phyloP scores from a whole-genome alignment of 306 rosid species.

The Amphicarpaea edgeworthii region DNA sequence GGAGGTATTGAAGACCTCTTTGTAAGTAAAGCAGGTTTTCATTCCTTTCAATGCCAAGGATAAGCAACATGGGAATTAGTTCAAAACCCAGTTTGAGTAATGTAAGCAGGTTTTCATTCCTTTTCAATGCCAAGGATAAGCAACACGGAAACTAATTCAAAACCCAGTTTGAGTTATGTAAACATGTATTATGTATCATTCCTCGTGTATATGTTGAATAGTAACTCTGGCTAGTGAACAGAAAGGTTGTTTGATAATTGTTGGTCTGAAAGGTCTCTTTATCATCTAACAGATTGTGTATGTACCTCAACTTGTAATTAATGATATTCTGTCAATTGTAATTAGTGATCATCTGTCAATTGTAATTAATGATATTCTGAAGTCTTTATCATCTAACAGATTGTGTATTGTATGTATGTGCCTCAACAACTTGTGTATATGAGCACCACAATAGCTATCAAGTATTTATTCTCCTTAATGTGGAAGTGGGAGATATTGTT shows the following conservation, averaged over 20 bases:
- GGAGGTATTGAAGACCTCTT: slow-evolving; percentile 34
- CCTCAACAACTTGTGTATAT: background rate
- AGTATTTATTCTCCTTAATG: background rate
- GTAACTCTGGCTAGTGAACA: slow-evolving; percentile 12
- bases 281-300: too few species aligned
- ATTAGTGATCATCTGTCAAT: background rate
- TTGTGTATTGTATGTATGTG: too few species aligned
- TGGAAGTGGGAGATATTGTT: background rate
- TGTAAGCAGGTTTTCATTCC: background rate
- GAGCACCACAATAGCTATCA: background rate
- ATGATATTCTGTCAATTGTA: too few species aligned
- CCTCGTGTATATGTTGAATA: background rate
- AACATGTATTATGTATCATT: slow-evolving; percentile 7
- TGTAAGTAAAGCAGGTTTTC: slow-evolving; percentile 21
- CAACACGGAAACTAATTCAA: slow-evolving; percentile 27
- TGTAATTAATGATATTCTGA: background rate
- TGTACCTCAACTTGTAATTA: too few species aligned
- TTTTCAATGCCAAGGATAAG: too few species aligned
- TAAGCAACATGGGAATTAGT: slow-evolving; percentile 13
- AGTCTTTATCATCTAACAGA: too few species aligned
- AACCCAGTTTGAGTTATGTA: background rate
- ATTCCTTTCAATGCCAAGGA: slow-evolving; percentile 26
- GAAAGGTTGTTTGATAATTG: slow-evolving; percentile 14
- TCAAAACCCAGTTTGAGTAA: slow-evolving; percentile 7
- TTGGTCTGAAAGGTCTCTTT: background rate